Base-by-base conservation (phyloP, 768 basidiomycete species). In the Holtermanniella nyarrowii region DNA sequence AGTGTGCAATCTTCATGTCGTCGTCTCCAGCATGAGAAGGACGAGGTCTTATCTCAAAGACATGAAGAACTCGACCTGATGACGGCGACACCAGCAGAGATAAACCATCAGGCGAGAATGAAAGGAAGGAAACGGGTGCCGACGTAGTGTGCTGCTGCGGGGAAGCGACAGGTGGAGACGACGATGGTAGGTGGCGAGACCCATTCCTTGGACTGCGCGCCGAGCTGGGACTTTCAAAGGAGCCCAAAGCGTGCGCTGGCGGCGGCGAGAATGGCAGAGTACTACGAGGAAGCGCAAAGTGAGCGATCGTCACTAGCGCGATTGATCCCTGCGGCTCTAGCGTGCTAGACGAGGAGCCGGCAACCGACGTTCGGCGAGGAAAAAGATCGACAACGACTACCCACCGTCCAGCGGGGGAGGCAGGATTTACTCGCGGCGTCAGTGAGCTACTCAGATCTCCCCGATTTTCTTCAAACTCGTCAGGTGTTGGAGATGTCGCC, bases 381-480 rank as follows among this genome's bases (percentile, higher is more conserved):
- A 48, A 49, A n/a, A 68, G 42, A 50, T 68, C 66, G 45, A 68
- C 22, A 14, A 68, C 41, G 31, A 63, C 61, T 55, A 68, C 55
- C 66, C 66, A 68, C 18, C 31, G 31, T 16, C 31, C 31, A 7
- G 7, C 10, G 31, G 16, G 10, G 10, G 31, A 37, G 31, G 16
- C 16, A 7, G 31, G 16, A 16, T 37, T 16, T 7, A 7, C 10
- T 7, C 16, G 10, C 10, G 10, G 10, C 7, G 31, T 7, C 31
- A 37, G 31, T 7, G 7, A 7, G 7, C 16, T 7, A 20, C 37
- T 21, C 31, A 25, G 22, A 22, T 51, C 26, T 31, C 18, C 14
- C 4, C 21, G 22, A 0, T 42, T 48, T 13, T 56, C 55, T 5
- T 54, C 50, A 11, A 46, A 4, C 11, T 58, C 45, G 21, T 50